Evolutionary conservation across 23 red algal species (phyloP), one percentile per base, ranked within the genome.

Genomic region (Agarophyton chilense): DNA sequence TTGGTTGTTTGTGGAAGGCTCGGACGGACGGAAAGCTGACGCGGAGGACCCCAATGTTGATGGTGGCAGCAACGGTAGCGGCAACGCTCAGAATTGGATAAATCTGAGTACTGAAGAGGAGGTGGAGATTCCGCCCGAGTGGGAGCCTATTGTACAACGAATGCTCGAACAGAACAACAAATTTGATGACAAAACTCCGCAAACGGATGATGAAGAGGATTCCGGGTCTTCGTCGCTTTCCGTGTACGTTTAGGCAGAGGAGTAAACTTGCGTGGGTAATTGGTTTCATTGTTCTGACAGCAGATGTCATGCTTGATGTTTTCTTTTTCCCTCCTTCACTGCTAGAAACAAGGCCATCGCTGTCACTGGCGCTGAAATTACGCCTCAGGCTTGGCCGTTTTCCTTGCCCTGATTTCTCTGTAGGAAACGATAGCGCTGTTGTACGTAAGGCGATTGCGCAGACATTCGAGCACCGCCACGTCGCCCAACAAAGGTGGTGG

Each of bases 1-100:
- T 52, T 89, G 85, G 85, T 17, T 89, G 52, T 89, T 89, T 89
- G 46, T 52, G 4, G 73, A 89, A 8, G 71, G 74, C 14, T 11
- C 40, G 1, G 36, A 25, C 45, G 68, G 24, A 49, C 65, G 36
- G 5, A 25, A 74, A 74, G 68, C 7, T 12, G 44, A 47, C 44
- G 12, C 6, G 44, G 44, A 47, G n/a, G n/a, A n/a, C n/a, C n/a
- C n/a, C n/a, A n/a, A 70, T 41, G 64, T 7, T 41, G 38, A 40
- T 2, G 14, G 38, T 70, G 61, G 34, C 13, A 10, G 17, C 38
- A 74, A 49, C 21, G 68, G n/a, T 18, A 74, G 47, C 6, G 25
- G 24, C 17, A 74, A 74, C 4, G 10, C 43, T 0, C 40, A 74
- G 21, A 43, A 43, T 47, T 26, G 29, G 12, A 17, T 47, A 17